Conservation (phyloP, 179 eudicot species). For the Amaranthus tricolor region DNA sequence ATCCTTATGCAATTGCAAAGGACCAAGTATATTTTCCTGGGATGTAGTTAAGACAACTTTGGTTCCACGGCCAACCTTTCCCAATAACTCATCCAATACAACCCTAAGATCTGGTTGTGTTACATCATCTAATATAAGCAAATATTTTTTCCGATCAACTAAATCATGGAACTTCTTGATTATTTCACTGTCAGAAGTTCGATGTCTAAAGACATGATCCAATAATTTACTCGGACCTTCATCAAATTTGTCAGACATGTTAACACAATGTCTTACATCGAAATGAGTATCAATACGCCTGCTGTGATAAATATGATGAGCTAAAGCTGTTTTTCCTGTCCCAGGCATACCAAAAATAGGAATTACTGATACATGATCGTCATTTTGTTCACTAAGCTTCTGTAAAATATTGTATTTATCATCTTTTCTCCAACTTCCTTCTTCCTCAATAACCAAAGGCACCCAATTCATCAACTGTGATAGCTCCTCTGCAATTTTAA, state of each 20-base stretch:
- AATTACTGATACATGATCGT: background rate
- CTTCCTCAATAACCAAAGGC: background rate
- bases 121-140: conserved; percentile 2
- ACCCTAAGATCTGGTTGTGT: background rate
- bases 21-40: background rate
- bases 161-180: background rate
- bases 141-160: background rate
- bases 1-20: background rate
- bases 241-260: background rate
- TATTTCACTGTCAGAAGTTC: background rate
- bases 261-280: background rate
- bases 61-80: background rate
- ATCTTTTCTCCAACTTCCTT: background rate
- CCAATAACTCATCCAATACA: background rate
- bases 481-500: background rate
- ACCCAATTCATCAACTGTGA: background rate
- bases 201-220: background rate
- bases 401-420: background rate
- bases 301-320: background rate
- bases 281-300: background rate
- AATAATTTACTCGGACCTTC: background rate
- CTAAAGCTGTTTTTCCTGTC: background rate
- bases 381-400: background rate
- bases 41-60: background rate
- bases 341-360: background rate